Evolutionary conservation across 371 early-diverging fungal species (phyloP).

Genomic region (Parasitella parasitica): DNA sequence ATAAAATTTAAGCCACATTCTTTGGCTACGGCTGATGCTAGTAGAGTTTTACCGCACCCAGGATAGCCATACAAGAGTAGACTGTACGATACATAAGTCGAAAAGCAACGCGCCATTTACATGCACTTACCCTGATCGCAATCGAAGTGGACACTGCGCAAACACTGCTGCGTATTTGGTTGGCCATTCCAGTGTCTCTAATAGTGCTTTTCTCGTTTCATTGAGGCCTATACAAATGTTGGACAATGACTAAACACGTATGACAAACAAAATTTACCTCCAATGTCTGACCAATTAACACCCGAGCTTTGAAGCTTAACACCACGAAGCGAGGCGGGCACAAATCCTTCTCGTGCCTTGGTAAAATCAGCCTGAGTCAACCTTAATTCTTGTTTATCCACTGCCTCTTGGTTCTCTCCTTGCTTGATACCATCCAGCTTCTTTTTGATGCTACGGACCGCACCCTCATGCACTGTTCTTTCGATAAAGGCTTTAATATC

Average conservation of each 20-base stretch:
- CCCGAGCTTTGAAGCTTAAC: conserved; percentile 77
- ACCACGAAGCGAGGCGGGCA: conserved; percentile 81
- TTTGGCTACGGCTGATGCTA: conserved; percentile 93
- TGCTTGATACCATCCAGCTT: conserved; percentile 25
- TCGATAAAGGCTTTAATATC: conserved; percentile 81
- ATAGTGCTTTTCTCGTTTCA: conserved; percentile 75
- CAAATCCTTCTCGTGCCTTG: conserved; percentile 76
- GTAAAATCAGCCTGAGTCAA: conserved; percentile 68
- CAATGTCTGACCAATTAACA: conserved; percentile 89
- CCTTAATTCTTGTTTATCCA: conserved; percentile 7
- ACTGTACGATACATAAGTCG: conserved; percentile 30
- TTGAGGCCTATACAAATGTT: conserved; percentile 58
- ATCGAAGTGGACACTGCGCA: conserved; percentile 79
- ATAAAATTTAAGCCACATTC: conserved; percentile 94
- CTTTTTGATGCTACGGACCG: conserved; percentile 63
- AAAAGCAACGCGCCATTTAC: not conserved
- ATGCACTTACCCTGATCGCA: conserved; percentile 78
- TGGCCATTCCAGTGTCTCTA: conserved; percentile 95
- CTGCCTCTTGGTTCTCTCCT: not conserved
- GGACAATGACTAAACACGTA: not conserved
- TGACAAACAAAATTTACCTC: conserved; percentile 45
- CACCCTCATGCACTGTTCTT: conserved; percentile 81
- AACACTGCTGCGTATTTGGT: conserved; percentile 91
- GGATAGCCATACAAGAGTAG: conserved; percentile 94
- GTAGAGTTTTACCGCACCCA: conserved; percentile 91